A percentile compares a stretch with the other conserved stretches of the same genome.
These are phyloP conservation scores for Emergomyces orientalis DNA, from an alignment of 2,329 filamentous ascomycete genomes.

Conservation along the genomic window DNA sequence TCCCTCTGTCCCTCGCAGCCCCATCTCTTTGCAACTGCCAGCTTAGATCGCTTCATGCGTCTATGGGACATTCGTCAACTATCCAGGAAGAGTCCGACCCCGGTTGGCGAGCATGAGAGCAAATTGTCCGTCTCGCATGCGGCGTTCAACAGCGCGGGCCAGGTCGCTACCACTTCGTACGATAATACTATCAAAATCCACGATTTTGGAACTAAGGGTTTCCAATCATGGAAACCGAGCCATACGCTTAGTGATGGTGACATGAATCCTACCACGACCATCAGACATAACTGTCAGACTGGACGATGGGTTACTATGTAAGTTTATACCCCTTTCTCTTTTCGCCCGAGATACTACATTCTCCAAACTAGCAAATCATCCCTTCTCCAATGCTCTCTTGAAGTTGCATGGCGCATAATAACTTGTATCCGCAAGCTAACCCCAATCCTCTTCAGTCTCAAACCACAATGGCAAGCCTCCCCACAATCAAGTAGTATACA, in stretches of 20 bases:
- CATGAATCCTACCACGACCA: conserved; percentile 59
- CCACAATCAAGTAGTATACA: conserved; percentile 65
- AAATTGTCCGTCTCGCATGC: conserved; percentile 85
- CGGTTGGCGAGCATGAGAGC: conserved; percentile 74
- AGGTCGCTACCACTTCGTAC: conserved; percentile 85
- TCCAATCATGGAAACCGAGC: conserved; percentile 50
- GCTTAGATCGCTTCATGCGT: conserved; percentile 77
- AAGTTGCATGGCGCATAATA: not conserved
- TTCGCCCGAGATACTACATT: not conserved
- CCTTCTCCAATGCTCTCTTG: not conserved
- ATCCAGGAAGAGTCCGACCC: conserved; percentile 54
- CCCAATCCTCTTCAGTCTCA: conserved; percentile 39
- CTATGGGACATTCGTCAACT: conserved; percentile 82
- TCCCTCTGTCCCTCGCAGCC: conserved; percentile 69
- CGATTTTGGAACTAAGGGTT: conserved; percentile 54
- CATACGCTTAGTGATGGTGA: conserved; percentile 49
- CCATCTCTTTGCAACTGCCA: conserved; percentile 80
- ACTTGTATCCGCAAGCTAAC: not conserved
- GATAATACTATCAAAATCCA: conserved; percentile 95
- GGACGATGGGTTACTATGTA: conserved; percentile 85
- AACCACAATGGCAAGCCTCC: conserved; percentile 81
- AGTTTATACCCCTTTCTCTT: conserved; percentile 25
- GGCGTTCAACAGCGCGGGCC: conserved; percentile 74
- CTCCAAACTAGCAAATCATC: not conserved
- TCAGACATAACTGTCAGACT: conserved; percentile 91